Base-by-base conservation (phyloP, 352 stramenopile genomes). In the Globisporangium heterothallicum region DNA sequence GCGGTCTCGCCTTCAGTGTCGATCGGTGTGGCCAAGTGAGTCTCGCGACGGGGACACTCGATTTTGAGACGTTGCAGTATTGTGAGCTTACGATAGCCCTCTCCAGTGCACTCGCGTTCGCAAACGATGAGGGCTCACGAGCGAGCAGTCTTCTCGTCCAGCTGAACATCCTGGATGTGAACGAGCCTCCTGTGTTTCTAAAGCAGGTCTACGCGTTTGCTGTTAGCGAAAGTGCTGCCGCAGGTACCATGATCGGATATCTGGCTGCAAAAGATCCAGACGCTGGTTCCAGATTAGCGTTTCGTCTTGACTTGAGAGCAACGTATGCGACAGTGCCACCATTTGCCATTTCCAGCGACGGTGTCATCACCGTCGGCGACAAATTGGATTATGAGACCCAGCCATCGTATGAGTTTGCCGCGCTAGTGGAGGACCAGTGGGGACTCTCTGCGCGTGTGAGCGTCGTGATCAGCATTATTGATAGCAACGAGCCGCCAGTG, bases 401-500 rank as follows among this genome's bases (percentile, higher is more conserved):
- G 6, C 50, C 27, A 14, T 53, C 45, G 12, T 64, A 72, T n/a
- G 40, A 50, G 30, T 21, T 51, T 22, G 8, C 18, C 5, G 66
- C 45, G 2, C 8, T 72, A 3, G 66, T 72, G 3, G 45, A 36
- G 13, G 66, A 75, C 26, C 56, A 71, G 34, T 69, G 57, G 54
- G 66, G 63, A 4, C 60, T 75, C 7, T 21, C 26, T 2, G 58
- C 59, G 14, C 41, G 51, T 16, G 40, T 61, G 13, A 63, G 10
- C 0, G 52, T 80, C 1, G n/a, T 63, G 1, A 61, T 84, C 32
- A 65, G 25, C 35, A 42, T 86, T 16, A 70, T 65, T 2, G 61
- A 86, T 41, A 66, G 48, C 13, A 76, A 86, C 38, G 68, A 86
- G 26, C 57, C 72, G 0, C 74, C 74, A 6, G 26, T 68, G 0